Evolutionary conservation across 352 stramenopile genomes (phyloP).

Genomic region (Globisporangium sylvaticum): DNA sequence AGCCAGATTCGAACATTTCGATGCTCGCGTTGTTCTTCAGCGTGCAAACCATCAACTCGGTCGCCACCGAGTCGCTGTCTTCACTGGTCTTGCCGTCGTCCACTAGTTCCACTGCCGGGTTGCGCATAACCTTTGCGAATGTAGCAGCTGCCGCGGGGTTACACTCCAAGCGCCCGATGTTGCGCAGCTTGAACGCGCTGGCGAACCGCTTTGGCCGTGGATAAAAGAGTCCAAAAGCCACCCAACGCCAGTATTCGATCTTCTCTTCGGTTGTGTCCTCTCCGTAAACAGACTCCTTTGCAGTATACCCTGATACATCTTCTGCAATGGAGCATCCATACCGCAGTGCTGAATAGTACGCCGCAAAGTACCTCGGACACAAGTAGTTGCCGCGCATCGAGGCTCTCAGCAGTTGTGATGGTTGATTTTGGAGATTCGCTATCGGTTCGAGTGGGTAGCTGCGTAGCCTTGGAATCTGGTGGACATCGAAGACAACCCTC

Average conservation of each 20-base stretch:
- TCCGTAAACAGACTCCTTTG: neutral
- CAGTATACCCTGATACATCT: neutral
- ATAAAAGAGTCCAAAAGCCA: slow-evolving; percentile 22
- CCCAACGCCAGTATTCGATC: slow-evolving; percentile 13
- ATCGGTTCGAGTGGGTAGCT: neutral
- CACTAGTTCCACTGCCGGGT: neutral
- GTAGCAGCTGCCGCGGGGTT: neutral
- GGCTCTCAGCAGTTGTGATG: neutral
- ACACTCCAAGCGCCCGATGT: neutral
- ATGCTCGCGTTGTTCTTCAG: neutral
- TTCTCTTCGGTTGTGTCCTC: neutral
- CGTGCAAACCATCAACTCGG: neutral
- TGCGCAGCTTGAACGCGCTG: neutral
- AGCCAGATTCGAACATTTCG: neutral
- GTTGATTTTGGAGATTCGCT: neutral
- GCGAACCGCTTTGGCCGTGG: slow-evolving; percentile 16
- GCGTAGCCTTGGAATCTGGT: neutral
- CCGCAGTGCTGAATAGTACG: neutral
- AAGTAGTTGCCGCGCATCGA: neutral
- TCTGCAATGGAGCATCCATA: neutral
- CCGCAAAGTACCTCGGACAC: neutral
- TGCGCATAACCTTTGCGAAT: slow-evolving; percentile 1
- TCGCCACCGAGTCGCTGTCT: too few species aligned
- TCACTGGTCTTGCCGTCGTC: neutral
- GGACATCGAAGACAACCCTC: neutral